Percentiles rank a stretch among this genome's conserved stretches.
Evolutionary conservation across 129 eudicot species (phyloP).

Genomic region (Silybum marianum): DNA sequence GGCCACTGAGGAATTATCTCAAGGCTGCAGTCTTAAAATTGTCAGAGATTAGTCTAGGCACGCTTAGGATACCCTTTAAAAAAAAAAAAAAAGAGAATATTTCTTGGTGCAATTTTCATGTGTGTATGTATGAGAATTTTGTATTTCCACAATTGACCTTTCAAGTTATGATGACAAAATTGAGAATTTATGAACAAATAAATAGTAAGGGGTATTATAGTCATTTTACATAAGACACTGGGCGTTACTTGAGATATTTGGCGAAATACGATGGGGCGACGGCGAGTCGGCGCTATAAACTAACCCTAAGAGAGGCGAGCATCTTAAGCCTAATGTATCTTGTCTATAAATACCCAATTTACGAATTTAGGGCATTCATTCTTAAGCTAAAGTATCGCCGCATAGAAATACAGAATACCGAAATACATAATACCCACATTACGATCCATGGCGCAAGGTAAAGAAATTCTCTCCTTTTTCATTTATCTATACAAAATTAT

Average conservation of each 20-base stretch:
- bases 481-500: not conserved
- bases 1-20: too few species aligned
- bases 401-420: not conserved
- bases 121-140: not conserved
- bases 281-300: not conserved
- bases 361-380: not conserved
- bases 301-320: constrained; percentile 7
- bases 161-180: not conserved
- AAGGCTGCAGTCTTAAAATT: too few species aligned
- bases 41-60: too few species aligned
- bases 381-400: not conserved
- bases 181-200: not conserved
- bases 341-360: constrained; percentile 3
- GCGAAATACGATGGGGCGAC: not conserved
- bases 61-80: too few species aligned
- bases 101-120: not conserved
- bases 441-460: constrained; percentile 22
- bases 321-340: not conserved
- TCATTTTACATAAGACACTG: not conserved
- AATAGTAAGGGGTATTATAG: not conserved
- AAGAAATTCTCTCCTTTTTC: not conserved
- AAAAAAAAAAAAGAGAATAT: not conserved
- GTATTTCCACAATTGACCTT: not conserved
- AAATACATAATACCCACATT: not conserved
- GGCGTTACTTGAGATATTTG: constrained; percentile 8